These are phyloP conservation scores for Xylaria digitata DNA, from an alignment of 2,329 filamentous ascomycete genomes.

Conservation along the genomic window DNA sequence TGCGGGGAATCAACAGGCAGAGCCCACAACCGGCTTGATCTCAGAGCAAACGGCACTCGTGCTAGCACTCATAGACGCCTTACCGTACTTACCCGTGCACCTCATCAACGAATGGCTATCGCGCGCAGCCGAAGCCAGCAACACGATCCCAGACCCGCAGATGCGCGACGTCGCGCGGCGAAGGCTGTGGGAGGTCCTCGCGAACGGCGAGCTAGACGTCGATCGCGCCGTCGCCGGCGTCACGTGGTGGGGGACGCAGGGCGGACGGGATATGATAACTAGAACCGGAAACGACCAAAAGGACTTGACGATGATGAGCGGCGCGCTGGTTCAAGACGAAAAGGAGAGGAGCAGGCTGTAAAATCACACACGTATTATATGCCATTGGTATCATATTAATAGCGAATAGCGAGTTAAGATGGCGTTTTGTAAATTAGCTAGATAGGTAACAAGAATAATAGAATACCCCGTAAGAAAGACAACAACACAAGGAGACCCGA, in stretches of 20 bases:
- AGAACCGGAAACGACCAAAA: constrained; percentile 41
- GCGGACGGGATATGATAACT: constrained; percentile 63
- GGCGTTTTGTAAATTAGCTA: constrained; percentile 5
- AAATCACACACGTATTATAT: background rate
- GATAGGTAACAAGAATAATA: background rate
- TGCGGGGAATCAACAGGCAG: background rate
- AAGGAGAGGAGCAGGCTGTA: constrained; percentile 44
- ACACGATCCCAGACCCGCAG: constrained; percentile 67
- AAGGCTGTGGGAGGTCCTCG: constrained; percentile 82
- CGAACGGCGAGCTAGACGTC: constrained; percentile 87
- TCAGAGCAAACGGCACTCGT: constrained; percentile 84
- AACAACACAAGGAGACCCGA: background rate
- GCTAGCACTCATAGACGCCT: constrained; percentile 80
- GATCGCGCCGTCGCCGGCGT: constrained; percentile 83
- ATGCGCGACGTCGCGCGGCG: constrained; percentile 74
- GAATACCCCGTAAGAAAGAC: constrained; percentile 6
- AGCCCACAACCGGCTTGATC: constrained; percentile 45
- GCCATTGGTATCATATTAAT: background rate
- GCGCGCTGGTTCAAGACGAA: constrained; percentile 56
- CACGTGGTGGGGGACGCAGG: constrained; percentile 81
- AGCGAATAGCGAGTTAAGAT: background rate
- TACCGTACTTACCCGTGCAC: constrained; percentile 77
- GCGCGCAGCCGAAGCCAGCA: constrained; percentile 74
- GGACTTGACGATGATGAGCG: constrained; percentile 65
- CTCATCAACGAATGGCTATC: constrained; percentile 85